Evolutionary conservation across 352 stramenopile species (phyloP).

Genomic region (Phytopythium ostracodes): DNA sequence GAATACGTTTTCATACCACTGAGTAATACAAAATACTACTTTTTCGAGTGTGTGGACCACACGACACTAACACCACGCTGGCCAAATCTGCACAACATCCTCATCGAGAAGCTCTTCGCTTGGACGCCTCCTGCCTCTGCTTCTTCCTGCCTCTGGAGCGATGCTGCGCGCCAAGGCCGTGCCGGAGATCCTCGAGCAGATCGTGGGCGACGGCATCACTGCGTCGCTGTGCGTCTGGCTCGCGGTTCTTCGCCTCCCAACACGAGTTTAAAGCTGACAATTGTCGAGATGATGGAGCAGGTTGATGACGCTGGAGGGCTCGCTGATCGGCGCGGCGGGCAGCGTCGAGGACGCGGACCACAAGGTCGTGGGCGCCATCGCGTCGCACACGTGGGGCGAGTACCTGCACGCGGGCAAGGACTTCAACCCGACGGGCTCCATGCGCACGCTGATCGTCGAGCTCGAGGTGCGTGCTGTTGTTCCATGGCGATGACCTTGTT

Average conservation of each 20-base stretch:
- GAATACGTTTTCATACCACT: too few species aligned
- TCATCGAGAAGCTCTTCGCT: not conserved
- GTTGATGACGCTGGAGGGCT: slow-evolving; percentile 81
- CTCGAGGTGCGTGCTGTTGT: slow-evolving; percentile 38
- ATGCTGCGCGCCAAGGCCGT: slow-evolving; percentile 82
- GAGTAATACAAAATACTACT: not conserved
- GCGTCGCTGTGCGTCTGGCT: slow-evolving; percentile 61
- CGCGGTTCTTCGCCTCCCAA: not conserved
- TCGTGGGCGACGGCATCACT: slow-evolving; percentile 67
- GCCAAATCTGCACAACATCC: not conserved
- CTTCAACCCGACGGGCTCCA: slow-evolving; percentile 41
- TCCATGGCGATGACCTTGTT: not conserved
- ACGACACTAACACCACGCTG: too few species aligned
- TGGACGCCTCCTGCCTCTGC: not conserved
- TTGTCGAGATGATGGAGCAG: slow-evolving; percentile 14
- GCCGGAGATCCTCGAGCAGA: slow-evolving; percentile 73
- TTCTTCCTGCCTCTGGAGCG: not conserved
- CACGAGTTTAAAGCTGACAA: not conserved
- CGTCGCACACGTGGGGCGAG: slow-evolving; percentile 80
- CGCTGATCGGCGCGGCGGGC: slow-evolving; percentile 76
- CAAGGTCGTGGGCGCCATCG: slow-evolving; percentile 85
- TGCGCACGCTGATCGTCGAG: slow-evolving; percentile 68
- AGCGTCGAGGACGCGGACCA: slow-evolving; percentile 54
- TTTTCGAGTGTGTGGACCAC: not conserved
- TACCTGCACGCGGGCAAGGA: slow-evolving; percentile 76